These are phyloP conservation scores for Colletotrichum gigasporum DNA, from an alignment of 2,329 filamentous ascomycete species.

Conservation along the genomic window DNA sequence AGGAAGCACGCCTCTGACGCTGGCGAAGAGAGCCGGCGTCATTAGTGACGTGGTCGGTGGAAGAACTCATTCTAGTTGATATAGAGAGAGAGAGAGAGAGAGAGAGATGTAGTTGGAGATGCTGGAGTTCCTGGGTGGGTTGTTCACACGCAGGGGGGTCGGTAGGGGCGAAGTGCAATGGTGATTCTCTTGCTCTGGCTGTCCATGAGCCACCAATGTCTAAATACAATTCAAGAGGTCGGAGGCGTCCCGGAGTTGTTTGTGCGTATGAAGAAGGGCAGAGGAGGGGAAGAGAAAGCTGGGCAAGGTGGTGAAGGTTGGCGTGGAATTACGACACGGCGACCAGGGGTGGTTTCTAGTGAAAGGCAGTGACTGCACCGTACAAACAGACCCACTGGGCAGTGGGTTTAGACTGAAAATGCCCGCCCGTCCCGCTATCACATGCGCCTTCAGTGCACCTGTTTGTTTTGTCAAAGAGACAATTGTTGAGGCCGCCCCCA, in stretches of 20 bases:
- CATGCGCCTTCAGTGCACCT: not conserved
- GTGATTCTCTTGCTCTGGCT: slow-evolving; percentile 23
- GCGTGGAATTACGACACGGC: slow-evolving; percentile 22
- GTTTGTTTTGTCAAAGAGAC: not conserved
- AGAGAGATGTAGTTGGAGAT: not conserved
- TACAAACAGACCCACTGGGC: slow-evolving; percentile 7
- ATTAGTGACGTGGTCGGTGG: slow-evolving; percentile 28
- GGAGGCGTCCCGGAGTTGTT: not conserved
- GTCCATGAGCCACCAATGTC: slow-evolving; percentile 30
- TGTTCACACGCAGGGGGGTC: slow-evolving; percentile 30
- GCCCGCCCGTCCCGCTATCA: slow-evolving; percentile 23
- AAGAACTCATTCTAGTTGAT: slow-evolving; percentile 34
- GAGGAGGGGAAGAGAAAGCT: not conserved
- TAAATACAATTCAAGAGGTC: slow-evolving; percentile 3
- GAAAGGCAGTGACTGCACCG: not conserved
- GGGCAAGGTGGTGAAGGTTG: slow-evolving; percentile 13
- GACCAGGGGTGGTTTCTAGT: slow-evolving; percentile 21
- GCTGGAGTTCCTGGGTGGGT: slow-evolving; percentile 2
- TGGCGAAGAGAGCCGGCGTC: slow-evolving; percentile 26
- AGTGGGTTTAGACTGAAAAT: slow-evolving; percentile 13
- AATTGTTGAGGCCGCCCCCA: slow-evolving; percentile 11
- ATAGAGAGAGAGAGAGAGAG: not conserved
- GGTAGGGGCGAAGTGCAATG: slow-evolving; percentile 28
- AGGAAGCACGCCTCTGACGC: slow-evolving; percentile 16
- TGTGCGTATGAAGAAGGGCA: not conserved